These are phyloP conservation scores for Capsicum chinense DNA, from an alignment of 257 asterid species.

Conservation along the genomic window DNA sequence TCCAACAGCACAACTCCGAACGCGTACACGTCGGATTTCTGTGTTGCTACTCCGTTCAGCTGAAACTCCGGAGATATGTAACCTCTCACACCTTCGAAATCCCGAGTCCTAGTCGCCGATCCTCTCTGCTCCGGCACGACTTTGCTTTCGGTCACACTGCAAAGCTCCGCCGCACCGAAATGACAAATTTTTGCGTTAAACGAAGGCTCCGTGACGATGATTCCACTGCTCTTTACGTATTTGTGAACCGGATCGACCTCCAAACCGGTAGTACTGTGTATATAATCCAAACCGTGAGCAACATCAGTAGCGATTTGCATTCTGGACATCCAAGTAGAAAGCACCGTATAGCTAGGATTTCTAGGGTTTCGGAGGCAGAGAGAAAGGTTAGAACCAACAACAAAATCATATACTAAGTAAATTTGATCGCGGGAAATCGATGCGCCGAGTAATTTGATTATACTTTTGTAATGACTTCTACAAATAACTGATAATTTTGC, in stretches of 20 bases:
- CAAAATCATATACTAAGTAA: constrained; percentile 78
- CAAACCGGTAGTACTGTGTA: constrained; percentile 76
- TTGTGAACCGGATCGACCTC: constrained; percentile 77
- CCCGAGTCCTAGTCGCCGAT: constrained; percentile 38
- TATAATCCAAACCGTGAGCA: constrained; percentile 88
- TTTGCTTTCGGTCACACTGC: constrained; percentile 64
- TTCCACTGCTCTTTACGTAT: constrained; percentile 86
- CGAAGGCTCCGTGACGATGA: constrained; percentile 75
- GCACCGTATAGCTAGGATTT: constrained; percentile 73
- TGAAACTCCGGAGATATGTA: constrained; percentile 96
- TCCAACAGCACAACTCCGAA: constrained; percentile 88
- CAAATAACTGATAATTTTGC: constrained; percentile 64
- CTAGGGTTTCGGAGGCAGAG: constrained; percentile 67
- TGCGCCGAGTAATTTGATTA: constrained; percentile 75
- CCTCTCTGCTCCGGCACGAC: constrained; percentile 25
- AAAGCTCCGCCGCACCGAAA: constrained; percentile 96
- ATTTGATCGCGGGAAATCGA: constrained; percentile 75
- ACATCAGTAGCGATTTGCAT: constrained; percentile 86
- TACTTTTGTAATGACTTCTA: constrained; percentile 71
- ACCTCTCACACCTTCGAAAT: constrained; percentile 79
- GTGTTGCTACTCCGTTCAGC: constrained; percentile 73
- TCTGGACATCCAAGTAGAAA: constrained; percentile 87
- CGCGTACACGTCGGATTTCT: constrained; percentile 87
- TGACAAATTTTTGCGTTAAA: constrained; percentile 86
- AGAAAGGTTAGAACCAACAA: constrained; percentile 64